phyloP scores from a whole-genome alignment of 1,284 basidiomycete genomes.

The Sanghuangporus baumii region DNA sequence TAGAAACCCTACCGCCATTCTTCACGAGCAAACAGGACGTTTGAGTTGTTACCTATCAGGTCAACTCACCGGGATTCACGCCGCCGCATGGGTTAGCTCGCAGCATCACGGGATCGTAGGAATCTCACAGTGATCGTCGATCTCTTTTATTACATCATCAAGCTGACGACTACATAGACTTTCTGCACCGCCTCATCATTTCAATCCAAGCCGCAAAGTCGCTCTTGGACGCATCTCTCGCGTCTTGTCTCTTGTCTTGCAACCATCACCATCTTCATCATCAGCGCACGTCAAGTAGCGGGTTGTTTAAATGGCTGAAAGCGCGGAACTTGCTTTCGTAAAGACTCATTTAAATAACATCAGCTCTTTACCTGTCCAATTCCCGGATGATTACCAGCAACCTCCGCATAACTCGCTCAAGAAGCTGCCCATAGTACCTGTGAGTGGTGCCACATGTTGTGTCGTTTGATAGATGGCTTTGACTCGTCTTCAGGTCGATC shows the following conservation, averaged over 20 bases:
- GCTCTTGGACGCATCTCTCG: not conserved
- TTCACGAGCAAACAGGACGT: not conserved
- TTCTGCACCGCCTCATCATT: conserved; percentile 11
- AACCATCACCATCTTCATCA: conserved; percentile 1
- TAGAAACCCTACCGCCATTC: conserved; percentile 19
- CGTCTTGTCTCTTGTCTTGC: not conserved
- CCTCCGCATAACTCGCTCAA: conserved; percentile 65
- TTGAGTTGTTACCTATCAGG: not conserved
- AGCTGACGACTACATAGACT: not conserved
- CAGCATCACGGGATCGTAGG: not conserved
- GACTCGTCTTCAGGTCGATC: conserved; percentile 39
- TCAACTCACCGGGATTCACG: not conserved
- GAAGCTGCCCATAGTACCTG: conserved; percentile 68
- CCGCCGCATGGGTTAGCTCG: not conserved
- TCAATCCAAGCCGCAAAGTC: not conserved
- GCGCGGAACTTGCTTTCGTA: conserved; percentile 66
- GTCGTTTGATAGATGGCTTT: not conserved
- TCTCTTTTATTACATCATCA: not conserved
- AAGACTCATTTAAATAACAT: conserved; percentile 69
- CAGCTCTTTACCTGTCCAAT: conserved; percentile 62
- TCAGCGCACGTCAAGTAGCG: not conserved
- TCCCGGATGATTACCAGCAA: conserved; percentile 72
- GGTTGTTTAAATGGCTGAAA: conserved; percentile 46
- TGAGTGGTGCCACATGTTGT: conserved; percentile 32
- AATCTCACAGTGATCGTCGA: not conserved